Evolutionary conservation across 768 basidiomycete genomes (phyloP).

Genomic region (Lentinus tigrinus): DNA sequence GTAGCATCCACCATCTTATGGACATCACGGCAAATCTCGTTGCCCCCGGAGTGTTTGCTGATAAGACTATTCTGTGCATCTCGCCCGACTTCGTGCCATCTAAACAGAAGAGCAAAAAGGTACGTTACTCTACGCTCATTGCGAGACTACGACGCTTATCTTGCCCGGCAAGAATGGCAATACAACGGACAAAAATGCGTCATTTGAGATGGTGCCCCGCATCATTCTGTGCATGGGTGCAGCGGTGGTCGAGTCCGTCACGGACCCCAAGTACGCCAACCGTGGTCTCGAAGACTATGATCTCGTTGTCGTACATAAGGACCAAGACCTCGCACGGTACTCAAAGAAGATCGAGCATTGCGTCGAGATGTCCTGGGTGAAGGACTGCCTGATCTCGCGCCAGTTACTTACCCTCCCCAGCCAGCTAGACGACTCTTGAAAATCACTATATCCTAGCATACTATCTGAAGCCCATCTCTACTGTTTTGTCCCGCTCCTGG

Average conservation of each 20-base stretch:
- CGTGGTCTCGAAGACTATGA: constrained; percentile 43
- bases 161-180: neutral
- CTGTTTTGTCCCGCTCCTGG: neutral
- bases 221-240: constrained; percentile 84
- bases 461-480: neutral
- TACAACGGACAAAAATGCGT: constrained; percentile 27
- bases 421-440: neutral
- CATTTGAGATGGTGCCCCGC: constrained; percentile 49
- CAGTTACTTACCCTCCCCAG: constrained; percentile 37
- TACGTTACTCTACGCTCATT: constrained; percentile 12
- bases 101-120: constrained; percentile 26
- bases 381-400: constrained; percentile 71
- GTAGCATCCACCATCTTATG: constrained; percentile 47
- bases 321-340: constrained; percentile 30
- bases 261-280: constrained; percentile 44
- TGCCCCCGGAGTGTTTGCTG: constrained; percentile 55
- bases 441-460: neutral
- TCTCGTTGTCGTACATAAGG: constrained; percentile 62
- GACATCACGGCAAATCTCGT: constrained; percentile 61
- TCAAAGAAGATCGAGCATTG: constrained; percentile 26
- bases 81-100: constrained; percentile 48
- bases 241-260: constrained; percentile 60
- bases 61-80: constrained; percentile 58
- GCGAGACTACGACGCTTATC: neutral
- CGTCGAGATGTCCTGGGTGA: constrained; percentile 71